Base-by-base conservation (phyloP, 306 rosid species). In the Vigna hirtella region DNA sequence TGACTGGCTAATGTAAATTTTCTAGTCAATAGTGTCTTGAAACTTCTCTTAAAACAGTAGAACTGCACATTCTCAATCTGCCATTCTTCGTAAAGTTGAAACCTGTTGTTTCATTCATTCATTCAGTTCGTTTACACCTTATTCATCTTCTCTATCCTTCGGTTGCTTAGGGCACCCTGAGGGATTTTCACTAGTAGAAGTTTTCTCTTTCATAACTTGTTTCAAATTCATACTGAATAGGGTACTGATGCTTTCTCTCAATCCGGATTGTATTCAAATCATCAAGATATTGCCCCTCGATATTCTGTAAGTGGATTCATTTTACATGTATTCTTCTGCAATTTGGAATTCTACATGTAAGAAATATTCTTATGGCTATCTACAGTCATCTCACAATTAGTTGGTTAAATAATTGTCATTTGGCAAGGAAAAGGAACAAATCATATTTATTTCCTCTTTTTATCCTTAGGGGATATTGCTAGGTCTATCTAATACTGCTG, bases 161-260 rank as follows among this genome's bases (percentile, higher is more conserved):
- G 5, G 16, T 45, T 43, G 49, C 49, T 43, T 43, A 2, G 15
- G 4, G 14, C 3, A 4, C 15, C 49, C 49, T 43, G 14, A 43
- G 49, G 49, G 15, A 48, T 48, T 48, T 4, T 17, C 16, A 1
- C 1, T 17, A 26, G 28, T 48, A 15, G 52, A 34, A 66, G 40
- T 17, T 59, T 30, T 43, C 17, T 20, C 66, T 15, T 15, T 49
- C 40, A 81, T 78, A 67, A 83, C 45, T 49, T 32, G 66, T 53
- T 82, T 73, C 42, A 17, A 36, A 76, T 57, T 68, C 66, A 48
- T 81, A 38, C 57, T 69, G 32, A 74, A 73, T 38, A 93, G 99
- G 98, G 98, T 84, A 91, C 98, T 58, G 99, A 96, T 76, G 99
- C 99, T 68, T 96, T 96, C 87, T 95, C 99, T 42, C 99, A 96